Percentiles rank a stretch among this genome's conserved stretches.
Conservation (phyloP, 1,139 yeast genomes). For the Schizosaccharomyces versatilis region DNA sequence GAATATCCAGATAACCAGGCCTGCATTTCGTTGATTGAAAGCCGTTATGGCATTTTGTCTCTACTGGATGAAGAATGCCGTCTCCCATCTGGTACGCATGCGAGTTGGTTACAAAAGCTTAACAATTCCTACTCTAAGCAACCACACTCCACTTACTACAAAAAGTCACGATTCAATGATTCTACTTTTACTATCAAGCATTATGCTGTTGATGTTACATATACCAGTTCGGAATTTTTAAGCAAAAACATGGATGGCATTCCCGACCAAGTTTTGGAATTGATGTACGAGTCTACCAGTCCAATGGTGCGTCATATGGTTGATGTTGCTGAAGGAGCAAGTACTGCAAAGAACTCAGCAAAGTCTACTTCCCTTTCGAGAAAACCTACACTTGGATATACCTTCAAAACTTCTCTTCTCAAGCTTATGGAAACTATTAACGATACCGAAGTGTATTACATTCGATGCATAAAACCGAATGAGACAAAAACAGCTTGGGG, state of each 20-base stretch:
- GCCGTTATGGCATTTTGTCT: conserved; percentile 66
- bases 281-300: conserved; percentile 47
- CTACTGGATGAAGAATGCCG: conserved; percentile 88
- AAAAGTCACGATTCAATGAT: conserved; percentile 87
- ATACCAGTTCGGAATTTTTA: conserved; percentile 83
- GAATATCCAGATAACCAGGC: conserved; percentile 96
- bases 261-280: conserved; percentile 83
- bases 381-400: conserved; percentile 86
- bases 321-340: conserved; percentile 38
- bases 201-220: conserved; percentile 83
- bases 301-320: conserved; percentile 41
- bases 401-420: conserved; percentile 76
- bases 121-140: conserved; percentile 55
- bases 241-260: conserved; percentile 95
- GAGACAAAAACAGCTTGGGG: conserved; percentile 89
- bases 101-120: conserved; percentile 77
- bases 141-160: conserved; percentile 59
- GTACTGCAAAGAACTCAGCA: conserved; percentile 27
- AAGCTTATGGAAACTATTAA: conserved; percentile 84
- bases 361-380: conserved; percentile 29
- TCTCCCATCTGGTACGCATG: conserved; percentile 82
- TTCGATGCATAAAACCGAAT: conserved; percentile 80
- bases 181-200: conserved; percentile 77
- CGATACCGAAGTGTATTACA: conserved; percentile 87
- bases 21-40: conserved; percentile 81